These are phyloP conservation scores for Leavenworthia alabamica DNA, from an alignment of 345 rosid species.

Conservation along the genomic window DNA sequence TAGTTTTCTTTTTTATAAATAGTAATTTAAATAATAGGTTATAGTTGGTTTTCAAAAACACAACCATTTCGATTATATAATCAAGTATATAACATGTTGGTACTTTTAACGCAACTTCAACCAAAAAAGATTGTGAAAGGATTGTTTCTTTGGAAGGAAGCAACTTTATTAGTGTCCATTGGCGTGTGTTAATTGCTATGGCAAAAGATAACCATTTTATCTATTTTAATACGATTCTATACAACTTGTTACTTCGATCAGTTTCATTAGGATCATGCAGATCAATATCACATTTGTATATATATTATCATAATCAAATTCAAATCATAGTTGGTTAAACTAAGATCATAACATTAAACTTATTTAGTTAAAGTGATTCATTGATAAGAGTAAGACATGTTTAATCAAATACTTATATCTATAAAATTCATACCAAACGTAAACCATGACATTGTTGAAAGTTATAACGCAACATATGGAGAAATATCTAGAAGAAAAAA, in stretches of 20 bases:
- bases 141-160: background rate
- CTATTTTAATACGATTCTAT: background rate
- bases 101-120: constrained; percentile 4
- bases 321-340: background rate
- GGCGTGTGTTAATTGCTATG: background rate
- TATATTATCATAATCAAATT: background rate
- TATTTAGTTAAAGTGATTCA: background rate
- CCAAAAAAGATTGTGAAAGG: background rate
- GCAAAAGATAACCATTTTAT: background rate
- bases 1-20: background rate
- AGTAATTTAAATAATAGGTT: background rate
- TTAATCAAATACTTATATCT: background rate
- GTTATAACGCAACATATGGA: background rate
- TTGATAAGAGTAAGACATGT: background rate
- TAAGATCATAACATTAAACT: background rate
- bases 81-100: background rate
- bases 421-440: background rate
- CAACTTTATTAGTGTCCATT: background rate
- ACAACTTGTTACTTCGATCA: background rate
- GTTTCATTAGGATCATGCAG: background rate
- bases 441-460: background rate
- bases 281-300: background rate
- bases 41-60: background rate
- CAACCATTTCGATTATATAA: background rate
- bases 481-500: too few relatives aligned